A percentile compares a stretch with the other conserved stretches of the same genome.
Conservation (phyloP, 768 basidiomycete genomes). For the Kwoniella mangroviensis region DNA sequence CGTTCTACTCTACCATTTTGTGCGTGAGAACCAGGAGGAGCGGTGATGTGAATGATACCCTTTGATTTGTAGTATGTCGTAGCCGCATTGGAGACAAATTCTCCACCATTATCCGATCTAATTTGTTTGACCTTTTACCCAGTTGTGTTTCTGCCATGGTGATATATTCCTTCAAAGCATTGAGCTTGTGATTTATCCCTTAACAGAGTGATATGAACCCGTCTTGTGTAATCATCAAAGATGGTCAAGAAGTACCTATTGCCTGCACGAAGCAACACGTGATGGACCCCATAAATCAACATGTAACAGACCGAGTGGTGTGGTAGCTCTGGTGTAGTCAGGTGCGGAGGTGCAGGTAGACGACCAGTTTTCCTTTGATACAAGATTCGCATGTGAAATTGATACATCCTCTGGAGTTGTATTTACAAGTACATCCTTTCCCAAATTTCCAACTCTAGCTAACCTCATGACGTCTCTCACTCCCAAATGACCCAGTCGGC, state of each 20-base stretch:
- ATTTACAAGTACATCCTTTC: conserved; percentile 6
- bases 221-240: conserved; percentile 3
- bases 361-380: conserved; percentile 6
- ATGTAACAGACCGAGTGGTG: background rate
- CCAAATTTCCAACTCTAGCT: conserved; percentile 6
- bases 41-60: conserved; percentile 10
- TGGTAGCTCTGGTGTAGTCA: background rate
- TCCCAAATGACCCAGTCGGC: conserved; percentile 3
- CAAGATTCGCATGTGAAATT: conserved; percentile 2
- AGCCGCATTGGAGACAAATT: conserved; percentile 2
- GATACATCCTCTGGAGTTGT: background rate
- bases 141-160: conserved; percentile 18
- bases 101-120: conserved; percentile 19
- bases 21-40: conserved; percentile 33
- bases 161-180: conserved; percentile 5
- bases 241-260: conserved; percentile 8
- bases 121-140: conserved; percentile 12
- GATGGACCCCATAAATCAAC: conserved; percentile 10
- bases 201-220: conserved; percentile 2
- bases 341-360: background rate
- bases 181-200: background rate
- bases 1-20: conserved; percentile 38
- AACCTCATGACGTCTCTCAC: conserved; percentile 10
- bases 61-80: conserved; percentile 2
- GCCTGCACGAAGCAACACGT: conserved; percentile 1